Base-by-base conservation (phyloP, 1,284 basidiomycete species). In the Gymnopus androsaceus region DNA sequence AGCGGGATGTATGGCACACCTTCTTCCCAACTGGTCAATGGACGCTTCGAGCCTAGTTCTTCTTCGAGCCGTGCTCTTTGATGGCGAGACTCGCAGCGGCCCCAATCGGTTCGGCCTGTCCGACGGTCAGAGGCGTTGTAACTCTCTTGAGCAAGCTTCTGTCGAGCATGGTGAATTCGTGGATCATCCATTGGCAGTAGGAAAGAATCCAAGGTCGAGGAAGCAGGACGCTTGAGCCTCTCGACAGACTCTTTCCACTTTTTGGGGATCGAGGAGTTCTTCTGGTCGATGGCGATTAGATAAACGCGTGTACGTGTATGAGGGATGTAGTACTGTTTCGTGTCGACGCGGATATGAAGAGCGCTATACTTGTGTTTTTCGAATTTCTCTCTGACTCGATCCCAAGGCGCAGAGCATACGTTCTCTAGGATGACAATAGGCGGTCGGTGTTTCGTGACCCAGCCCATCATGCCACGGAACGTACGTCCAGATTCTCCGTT, bases 371-470 rank as follows among this genome's bases (percentile, higher is more conserved):
- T 83, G 53, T 86, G 83, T 36, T 84, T 76, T 57, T 81, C 85
- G 64, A 97, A 95, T 62, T 92, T 88, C 49, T 85, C 73, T 51
- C 84, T 80, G 28, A 97, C 92, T 45, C 78, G 76, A 3, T 77
- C 72, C 95, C 95, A 98, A 3, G 95, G 95, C 0, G 95, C 95
- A 47, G 82, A 83, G 68, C 92, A 94, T 40, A 98, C 95, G 64
- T 98, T 98, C 71, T 98, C 95, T 28, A 98, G 79, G 61, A 98
- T 91, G 63, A 98, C 93, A 25, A 98, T 72, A 0, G 93, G 88
- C 1, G 95, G 95, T 27, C 88, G 82, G 72, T 96, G 92, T 46
- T 86, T 89, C 59, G 81, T 83, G 38, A 97, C 90, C 92, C 94
- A 98, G 37, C 86, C 84, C 77, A 96, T 85, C 95, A 98, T 98